Conservation (phyloP, 495 filamentous ascomycete genomes). For the Annulohypoxylon maeteangense region DNA sequence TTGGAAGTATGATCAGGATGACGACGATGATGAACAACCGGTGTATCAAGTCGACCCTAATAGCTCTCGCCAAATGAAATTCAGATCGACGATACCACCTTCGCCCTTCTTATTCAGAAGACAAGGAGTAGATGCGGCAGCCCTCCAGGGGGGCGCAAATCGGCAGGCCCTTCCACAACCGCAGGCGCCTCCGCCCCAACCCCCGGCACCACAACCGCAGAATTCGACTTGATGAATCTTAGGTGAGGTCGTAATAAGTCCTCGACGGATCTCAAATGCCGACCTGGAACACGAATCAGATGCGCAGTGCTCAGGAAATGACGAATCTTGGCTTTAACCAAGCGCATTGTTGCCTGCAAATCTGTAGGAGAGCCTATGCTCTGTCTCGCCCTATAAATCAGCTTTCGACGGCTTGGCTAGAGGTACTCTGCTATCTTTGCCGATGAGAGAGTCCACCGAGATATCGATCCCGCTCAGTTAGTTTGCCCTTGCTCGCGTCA, state of each 20-base stretch:
- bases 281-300: neutral
- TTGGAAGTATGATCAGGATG: conserved; percentile 82
- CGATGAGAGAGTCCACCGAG: neutral
- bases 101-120: conserved; percentile 50
- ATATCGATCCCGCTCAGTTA: conserved; percentile 13
- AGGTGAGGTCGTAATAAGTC: neutral
- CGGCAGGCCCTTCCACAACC: conserved; percentile 42
- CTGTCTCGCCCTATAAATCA: neutral
- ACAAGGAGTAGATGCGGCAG: conserved; percentile 32
- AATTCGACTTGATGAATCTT: conserved; percentile 1
- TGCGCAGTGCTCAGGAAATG: neutral
- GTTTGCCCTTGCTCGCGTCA: neutral
- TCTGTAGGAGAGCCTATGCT: neutral
- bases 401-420: neutral
- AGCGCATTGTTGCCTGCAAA: neutral
- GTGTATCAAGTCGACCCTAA: conserved; percentile 76
- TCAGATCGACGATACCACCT: conserved; percentile 74
- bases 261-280: neutral
- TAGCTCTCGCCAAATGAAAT: conserved; percentile 75
- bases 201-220: conserved; percentile 52
- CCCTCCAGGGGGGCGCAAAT: conserved; percentile 33
- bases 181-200: conserved; percentile 39
- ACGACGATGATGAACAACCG: conserved; percentile 75
- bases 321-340: neutral
- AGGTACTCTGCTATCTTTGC: neutral